Conservation (phyloP, 805 yeast species). For the Lipomyces kockii region DNA sequence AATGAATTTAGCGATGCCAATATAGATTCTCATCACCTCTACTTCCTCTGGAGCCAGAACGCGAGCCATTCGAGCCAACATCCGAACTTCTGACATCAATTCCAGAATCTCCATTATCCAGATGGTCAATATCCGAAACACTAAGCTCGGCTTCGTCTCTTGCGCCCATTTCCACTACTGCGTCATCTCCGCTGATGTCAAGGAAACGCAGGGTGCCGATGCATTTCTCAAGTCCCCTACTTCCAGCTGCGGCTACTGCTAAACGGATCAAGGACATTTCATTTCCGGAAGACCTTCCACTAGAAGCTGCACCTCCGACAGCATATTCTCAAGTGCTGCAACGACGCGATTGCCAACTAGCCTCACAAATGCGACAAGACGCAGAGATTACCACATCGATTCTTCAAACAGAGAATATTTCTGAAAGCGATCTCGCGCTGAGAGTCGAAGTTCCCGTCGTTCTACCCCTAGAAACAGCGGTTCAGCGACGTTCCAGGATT, state of each 20-base stretch:
- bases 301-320: slow-evolving; percentile 13
- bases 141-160: slow-evolving; percentile 7
- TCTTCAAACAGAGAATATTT: slow-evolving; percentile 15
- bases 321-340: slow-evolving; percentile 5
- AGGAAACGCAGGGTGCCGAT: slow-evolving; percentile 8
- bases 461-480: background rate
- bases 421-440: slow-evolving; percentile 9
- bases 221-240: slow-evolving; percentile 22
- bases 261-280: background rate
- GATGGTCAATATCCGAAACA: background rate
- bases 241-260: background rate
- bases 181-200: background rate
- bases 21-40: slow-evolving; percentile 4
- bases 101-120: background rate
- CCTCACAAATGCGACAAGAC: slow-evolving; percentile 2
- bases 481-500: slow-evolving; percentile 5
- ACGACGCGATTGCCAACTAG: slow-evolving; percentile 5
- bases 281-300: background rate
- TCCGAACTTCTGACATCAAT: background rate
- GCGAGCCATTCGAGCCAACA: background rate
- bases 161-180: background rate
- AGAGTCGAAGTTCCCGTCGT: slow-evolving; percentile 14
- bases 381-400: background rate
- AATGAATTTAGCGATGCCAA: background rate
- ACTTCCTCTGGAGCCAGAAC: background rate